These are phyloP conservation scores for Salvia hispanica DNA, from an alignment of 257 asterid species.

Conservation along the genomic window DNA sequence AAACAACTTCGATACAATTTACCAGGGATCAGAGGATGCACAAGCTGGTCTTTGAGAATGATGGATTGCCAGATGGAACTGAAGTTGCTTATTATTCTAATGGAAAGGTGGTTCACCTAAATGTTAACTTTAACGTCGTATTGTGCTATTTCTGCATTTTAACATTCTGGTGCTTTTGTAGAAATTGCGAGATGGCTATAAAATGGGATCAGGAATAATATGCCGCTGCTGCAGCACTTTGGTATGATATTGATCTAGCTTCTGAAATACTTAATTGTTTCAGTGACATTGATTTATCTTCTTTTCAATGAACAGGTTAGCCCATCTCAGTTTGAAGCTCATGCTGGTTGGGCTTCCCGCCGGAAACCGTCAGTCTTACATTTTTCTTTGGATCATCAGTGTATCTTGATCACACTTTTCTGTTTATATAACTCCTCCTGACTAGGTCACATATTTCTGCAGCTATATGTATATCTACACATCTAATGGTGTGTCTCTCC, in stretches of 20 bases:
- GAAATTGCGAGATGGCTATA: conserved; percentile 90
- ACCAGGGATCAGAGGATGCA: conserved; percentile 93
- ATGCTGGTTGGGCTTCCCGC: conserved; percentile 99
- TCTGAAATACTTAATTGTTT: conserved; percentile 24
- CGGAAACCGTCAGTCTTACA: conserved; percentile 78
- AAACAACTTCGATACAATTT: conserved; percentile 27
- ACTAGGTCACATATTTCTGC: conserved; percentile 40
- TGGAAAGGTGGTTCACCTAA: conserved; percentile 72
- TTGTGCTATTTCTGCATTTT: conserved; percentile 26
- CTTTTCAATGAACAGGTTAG: conserved; percentile 72
- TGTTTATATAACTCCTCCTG: conserved; percentile 27
- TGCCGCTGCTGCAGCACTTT: conserved; percentile 84
- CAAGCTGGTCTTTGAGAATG: conserved; percentile 83
- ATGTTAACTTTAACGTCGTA: conserved; percentile 9
- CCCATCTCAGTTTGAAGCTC: conserved; percentile 97
- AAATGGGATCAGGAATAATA: conserved; percentile 82
- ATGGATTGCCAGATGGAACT: conserved; percentile 92
- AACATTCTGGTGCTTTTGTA: conserved; percentile 38
- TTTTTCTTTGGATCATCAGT: conserved; percentile 29
- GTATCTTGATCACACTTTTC: conserved; percentile 10
- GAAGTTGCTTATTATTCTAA: conserved; percentile 90
- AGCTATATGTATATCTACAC: conserved; percentile 95
- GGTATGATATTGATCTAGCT: conserved; percentile 52
- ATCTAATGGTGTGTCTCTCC: conserved; percentile 96
- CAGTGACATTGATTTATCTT: conserved; percentile 32